Conservation (phyloP, 495 filamentous ascomycete genomes). For the Gamarada debralockiae region DNA sequence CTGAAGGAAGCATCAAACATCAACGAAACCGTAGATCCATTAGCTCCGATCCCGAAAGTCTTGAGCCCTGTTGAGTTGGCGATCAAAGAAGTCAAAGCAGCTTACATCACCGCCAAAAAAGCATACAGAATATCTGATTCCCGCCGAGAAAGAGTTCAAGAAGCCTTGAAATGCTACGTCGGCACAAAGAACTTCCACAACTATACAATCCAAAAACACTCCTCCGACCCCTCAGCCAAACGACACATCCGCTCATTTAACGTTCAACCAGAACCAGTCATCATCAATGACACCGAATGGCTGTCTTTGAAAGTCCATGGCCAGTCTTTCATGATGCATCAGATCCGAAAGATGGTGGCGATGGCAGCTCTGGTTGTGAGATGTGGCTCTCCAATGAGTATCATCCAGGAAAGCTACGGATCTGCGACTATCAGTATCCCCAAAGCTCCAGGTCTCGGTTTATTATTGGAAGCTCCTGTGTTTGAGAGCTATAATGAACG, state of each 20-base stretch:
- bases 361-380: slow-evolving; percentile 83
- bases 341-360: slow-evolving; percentile 98
- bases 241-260: slow-evolving; percentile 88
- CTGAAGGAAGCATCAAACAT: neutral
- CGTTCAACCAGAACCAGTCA: slow-evolving; percentile 64
- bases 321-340: slow-evolving; percentile 99
- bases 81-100: slow-evolving; percentile 70
- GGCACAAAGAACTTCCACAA: slow-evolving; percentile 93
- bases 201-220: slow-evolving; percentile 85
- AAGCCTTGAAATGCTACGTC: slow-evolving; percentile 62
- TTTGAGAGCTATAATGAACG: slow-evolving; percentile 79
- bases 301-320: slow-evolving; percentile 92
- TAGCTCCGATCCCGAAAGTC: slow-evolving; percentile 15
- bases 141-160: slow-evolving; percentile 69
- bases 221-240: slow-evolving; percentile 74
- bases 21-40: slow-evolving; percentile 6
- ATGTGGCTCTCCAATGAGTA: slow-evolving; percentile 63
- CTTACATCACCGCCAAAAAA: slow-evolving; percentile 72
- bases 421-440: slow-evolving; percentile 74
- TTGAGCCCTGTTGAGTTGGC: slow-evolving; percentile 52
- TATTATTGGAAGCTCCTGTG: slow-evolving; percentile 85
- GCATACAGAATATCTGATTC: slow-evolving; percentile 72
- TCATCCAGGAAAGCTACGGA: slow-evolving; percentile 67
- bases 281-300: slow-evolving; percentile 91
- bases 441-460: slow-evolving; percentile 84